Evolutionary conservation across 2,329 filamentous ascomycete species (phyloP).

Genomic region (Fusarium devonianum): DNA sequence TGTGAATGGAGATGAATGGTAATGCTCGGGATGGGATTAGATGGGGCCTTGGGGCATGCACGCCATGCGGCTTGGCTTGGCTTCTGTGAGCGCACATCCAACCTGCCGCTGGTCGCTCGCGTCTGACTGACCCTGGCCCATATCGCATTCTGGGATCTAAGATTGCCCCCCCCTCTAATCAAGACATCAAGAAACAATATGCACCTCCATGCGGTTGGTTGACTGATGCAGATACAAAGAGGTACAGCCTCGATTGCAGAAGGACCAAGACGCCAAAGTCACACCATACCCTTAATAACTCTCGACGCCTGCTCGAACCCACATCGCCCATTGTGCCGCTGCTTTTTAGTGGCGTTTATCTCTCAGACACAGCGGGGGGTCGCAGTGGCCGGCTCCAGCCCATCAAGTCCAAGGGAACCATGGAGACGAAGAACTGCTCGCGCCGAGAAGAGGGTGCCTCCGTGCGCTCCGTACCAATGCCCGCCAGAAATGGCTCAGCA

Average conservation of each 20-base stretch:
- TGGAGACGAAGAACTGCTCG: constrained; percentile 20
- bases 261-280: constrained; percentile 34
- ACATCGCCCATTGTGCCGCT: constrained; percentile 33
- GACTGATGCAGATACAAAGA: constrained; percentile 9
- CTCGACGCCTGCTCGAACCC: constrained; percentile 34
- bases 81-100: constrained; percentile 22
- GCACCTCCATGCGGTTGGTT: constrained; percentile 38
- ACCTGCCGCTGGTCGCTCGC: constrained; percentile 24
- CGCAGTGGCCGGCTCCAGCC: constrained; percentile 31
- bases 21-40: constrained; percentile 11
- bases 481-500: constrained; percentile 42
- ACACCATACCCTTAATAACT: constrained; percentile 36
- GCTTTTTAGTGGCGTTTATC: constrained; percentile 28
- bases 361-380: constrained; percentile 29
- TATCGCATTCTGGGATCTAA: constrained; percentile 32
- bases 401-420: constrained; percentile 28
- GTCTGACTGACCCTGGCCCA: constrained; percentile 24
- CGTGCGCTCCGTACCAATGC: constrained; percentile 12
- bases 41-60: constrained; percentile 14
- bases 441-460: constrained; percentile 24
- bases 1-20: constrained; percentile 29
- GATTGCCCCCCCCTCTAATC: constrained; percentile 36
- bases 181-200: constrained; percentile 16
- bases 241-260: constrained; percentile 23
- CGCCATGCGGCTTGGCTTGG: constrained; percentile 26